Conservation (phyloP, 2,329 filamentous ascomycete species). For the Pseudopithomyces chartarum region DNA sequence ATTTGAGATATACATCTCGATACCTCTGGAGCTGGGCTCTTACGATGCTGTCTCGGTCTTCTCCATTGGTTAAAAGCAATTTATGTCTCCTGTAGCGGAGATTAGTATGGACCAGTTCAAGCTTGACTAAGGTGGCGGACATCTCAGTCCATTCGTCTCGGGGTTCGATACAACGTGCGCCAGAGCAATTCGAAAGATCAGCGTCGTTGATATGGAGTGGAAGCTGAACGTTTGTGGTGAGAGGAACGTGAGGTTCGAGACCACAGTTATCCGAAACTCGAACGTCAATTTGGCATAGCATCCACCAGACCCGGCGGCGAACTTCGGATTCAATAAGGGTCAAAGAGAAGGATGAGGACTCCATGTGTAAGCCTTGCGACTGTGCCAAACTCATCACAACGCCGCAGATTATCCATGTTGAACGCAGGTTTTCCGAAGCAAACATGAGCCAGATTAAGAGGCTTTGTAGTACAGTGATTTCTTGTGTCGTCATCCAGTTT, state of each 20-base stretch:
- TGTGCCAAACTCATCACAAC: slow-evolving; percentile 16
- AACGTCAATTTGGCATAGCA: slow-evolving; percentile 13
- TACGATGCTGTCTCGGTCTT: slow-evolving; percentile 2
- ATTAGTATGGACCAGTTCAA: slow-evolving; percentile 7
- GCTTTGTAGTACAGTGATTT: slow-evolving; percentile 13
- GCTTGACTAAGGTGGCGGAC: slow-evolving; percentile 13
- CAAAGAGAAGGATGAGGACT: slow-evolving; percentile 7
- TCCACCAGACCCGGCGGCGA: slow-evolving; percentile 19
- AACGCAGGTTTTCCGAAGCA: slow-evolving; percentile 9
- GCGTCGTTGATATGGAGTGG: slow-evolving; percentile 16
- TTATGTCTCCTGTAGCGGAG: slow-evolving; percentile 7
- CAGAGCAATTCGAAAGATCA: slow-evolving; percentile 2
- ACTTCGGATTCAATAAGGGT: slow-evolving; percentile 12
- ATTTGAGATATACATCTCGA: slow-evolving; percentile 11
- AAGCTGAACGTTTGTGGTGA: slow-evolving; percentile 6
- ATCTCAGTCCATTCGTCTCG: slow-evolving; percentile 15
- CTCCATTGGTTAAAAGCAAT: neutral
- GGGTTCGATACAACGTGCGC: no score
- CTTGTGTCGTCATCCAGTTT: slow-evolving; percentile 17
- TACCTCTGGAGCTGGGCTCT: slow-evolving; percentile 7
- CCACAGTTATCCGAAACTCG: slow-evolving; percentile 16
- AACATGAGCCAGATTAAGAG: slow-evolving; percentile 12
- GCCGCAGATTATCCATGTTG: slow-evolving; percentile 16
- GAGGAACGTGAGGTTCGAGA: slow-evolving; percentile 16
- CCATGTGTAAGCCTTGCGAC: slow-evolving; percentile 16